These are phyloP conservation scores for Populus tremula DNA, from an alignment of 345 rosid genomes.

Conservation along the genomic window DNA sequence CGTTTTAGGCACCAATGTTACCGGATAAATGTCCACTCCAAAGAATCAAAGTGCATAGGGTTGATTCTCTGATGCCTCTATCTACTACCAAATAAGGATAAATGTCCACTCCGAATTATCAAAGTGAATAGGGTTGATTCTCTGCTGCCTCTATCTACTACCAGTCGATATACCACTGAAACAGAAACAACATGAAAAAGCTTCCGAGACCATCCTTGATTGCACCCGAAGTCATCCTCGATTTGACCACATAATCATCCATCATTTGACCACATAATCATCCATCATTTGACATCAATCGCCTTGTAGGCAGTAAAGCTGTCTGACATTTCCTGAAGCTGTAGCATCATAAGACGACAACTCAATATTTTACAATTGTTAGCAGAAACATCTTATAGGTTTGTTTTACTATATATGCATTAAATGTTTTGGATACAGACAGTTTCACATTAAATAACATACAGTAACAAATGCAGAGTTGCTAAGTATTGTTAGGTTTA, in stretches of 20 bases:
- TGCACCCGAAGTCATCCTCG: constrained; percentile 10
- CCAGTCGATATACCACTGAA: constrained; percentile 4
- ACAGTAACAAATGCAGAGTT: neutral
- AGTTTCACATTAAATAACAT: neutral
- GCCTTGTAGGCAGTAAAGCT: constrained; percentile 95
- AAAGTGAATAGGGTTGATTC: constrained; percentile 10
- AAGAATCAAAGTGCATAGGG: constrained; percentile 7
- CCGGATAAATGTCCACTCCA: constrained; percentile 12
- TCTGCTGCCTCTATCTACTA: constrained; percentile 13
- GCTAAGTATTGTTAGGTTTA: neutral
- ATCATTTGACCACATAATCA: neutral
- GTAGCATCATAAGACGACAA: constrained; percentile 20
- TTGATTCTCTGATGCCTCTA: constrained; percentile 15
- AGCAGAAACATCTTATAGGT: neutral
- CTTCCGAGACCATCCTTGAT: constrained; percentile 13
- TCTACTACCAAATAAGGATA: constrained; percentile 6
- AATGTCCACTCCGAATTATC: constrained; percentile 9
- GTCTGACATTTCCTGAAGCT: constrained; percentile 97
- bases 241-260: neutral
- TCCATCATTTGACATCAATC: constrained; percentile 41
- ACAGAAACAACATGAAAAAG: constrained; percentile 6
- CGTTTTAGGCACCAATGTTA: constrained; percentile 11
- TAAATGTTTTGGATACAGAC: neutral
- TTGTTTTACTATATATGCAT: neutral
- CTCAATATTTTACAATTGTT: neutral